Percentiles rank a stretch among this genome's conserved stretches.
These are phyloP conservation scores for Mercurialis annua DNA, from an alignment of 345 rosid genomes.

Conservation along the genomic window DNA sequence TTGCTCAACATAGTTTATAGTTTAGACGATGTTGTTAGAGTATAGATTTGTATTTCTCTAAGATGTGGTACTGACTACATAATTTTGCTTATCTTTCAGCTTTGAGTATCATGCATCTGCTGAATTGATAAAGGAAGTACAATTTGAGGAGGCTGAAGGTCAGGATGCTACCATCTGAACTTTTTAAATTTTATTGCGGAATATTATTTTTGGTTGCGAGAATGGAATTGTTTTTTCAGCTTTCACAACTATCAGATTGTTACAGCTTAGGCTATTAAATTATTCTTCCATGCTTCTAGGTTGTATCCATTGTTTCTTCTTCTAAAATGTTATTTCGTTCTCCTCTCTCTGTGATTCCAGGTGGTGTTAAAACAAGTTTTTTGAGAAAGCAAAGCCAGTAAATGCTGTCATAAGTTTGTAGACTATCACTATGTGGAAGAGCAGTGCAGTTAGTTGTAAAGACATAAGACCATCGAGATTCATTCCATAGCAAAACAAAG, in stretches of 20 bases:
- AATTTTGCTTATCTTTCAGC: constrained; percentile 32
- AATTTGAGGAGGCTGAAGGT: constrained; percentile 82
- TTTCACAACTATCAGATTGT: not conserved
- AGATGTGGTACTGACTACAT: not conserved
- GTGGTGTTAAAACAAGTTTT: constrained; percentile 73
- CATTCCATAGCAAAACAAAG: not conserved
- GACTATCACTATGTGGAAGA: constrained; percentile 16
- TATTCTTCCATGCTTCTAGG: not conserved
- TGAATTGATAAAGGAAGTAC: constrained; percentile 76
- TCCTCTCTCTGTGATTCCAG: constrained; percentile 35
- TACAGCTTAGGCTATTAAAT: not conserved
- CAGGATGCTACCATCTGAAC: constrained; percentile 3
- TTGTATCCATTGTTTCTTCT: constrained; percentile 17
- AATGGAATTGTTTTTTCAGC: not conserved
- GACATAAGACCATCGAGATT: constrained; percentile 24
- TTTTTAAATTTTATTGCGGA: not conserved
- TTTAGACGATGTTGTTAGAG: too few relatives aligned
- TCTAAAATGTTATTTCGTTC: constrained; percentile 14
- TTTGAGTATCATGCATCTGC: constrained; percentile 81
- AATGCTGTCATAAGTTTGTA: constrained; percentile 21
- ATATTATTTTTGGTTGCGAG: not conserved
- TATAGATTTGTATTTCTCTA: too few relatives aligned
- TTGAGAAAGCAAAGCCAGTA: constrained; percentile 38
- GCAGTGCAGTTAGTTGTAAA: constrained; percentile 14
- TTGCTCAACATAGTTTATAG: too few relatives aligned